Evolutionary conservation across 768 basidiomycete species (phyloP).

Genomic region (Hygrophorus russula): DNA sequence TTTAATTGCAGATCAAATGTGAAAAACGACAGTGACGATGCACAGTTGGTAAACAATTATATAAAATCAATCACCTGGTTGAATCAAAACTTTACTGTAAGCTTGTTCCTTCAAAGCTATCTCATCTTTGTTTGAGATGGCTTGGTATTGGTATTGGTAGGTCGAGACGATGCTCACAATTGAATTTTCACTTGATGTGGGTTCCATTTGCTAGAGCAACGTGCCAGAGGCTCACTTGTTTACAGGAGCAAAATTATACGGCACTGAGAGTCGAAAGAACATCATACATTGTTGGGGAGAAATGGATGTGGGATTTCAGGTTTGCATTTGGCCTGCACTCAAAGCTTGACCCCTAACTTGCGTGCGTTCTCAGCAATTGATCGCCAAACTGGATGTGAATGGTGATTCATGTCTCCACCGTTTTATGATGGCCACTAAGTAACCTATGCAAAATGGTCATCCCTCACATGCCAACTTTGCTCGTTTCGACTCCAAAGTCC

Average conservation of each 20-base stretch:
- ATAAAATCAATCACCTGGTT: slow-evolving; percentile 1
- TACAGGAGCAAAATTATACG: neutral
- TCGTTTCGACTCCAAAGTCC: slow-evolving; percentile 3
- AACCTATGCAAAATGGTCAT: neutral
- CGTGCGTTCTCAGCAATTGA: neutral
- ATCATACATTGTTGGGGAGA: neutral
- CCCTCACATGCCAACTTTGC: slow-evolving; percentile 1
- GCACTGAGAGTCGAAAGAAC: neutral
- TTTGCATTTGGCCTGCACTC: neutral
- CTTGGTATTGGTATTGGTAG: slow-evolving; percentile 3
- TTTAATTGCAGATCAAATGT: neutral
- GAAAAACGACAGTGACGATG: neutral
- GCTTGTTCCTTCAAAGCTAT: neutral
- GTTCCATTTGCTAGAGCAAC: neutral
- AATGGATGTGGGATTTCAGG: neutral
- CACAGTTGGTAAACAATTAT: neutral
- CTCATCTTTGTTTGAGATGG: neutral
- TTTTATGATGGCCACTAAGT: no score
- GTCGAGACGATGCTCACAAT: slow-evolving; percentile 3
- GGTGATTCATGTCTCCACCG: neutral
- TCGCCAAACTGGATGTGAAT: neutral
- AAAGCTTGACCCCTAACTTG: no score
- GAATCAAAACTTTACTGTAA: slow-evolving; percentile 7
- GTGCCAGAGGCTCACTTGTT: neutral
- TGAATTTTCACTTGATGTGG: slow-evolving; percentile 4